Conservation (phyloP, 75 land plant genomes). For the Ceratopteris richardii region DNA sequence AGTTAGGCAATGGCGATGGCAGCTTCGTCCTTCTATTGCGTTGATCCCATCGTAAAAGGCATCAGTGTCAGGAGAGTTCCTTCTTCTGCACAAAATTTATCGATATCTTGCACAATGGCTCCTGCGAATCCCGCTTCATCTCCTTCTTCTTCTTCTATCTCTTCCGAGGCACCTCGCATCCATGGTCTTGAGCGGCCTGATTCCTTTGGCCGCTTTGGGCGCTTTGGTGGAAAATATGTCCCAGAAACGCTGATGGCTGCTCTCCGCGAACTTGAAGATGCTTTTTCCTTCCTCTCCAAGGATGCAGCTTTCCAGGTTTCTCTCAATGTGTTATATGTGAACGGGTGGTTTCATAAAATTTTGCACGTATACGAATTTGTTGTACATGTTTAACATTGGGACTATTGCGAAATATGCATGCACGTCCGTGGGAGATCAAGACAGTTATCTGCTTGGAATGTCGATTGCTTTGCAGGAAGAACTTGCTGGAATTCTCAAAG, state of each 20-base stretch:
- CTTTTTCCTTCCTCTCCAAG: constrained; percentile 28
- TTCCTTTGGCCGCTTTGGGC: constrained; percentile 57
- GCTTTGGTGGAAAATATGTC: constrained; percentile 83
- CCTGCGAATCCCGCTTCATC: background rate
- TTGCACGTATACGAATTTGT: too few species aligned
- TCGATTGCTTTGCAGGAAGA: constrained; percentile 72
- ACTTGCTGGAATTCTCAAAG: constrained; percentile 54
- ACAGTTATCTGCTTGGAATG: too few species aligned
- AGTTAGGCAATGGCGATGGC: too few species aligned
- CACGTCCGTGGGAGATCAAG: too few species aligned
- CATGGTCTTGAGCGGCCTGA: constrained; percentile 32
- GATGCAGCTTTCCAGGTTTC: constrained; percentile 65
- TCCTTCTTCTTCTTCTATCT: background rate
- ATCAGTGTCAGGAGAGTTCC: too few species aligned
- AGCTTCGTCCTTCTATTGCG: too few species aligned
- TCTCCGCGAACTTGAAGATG: constrained; percentile 51
- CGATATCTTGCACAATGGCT: constrained; percentile 2
- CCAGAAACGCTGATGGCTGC: constrained; percentile 75
- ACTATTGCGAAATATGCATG: too few species aligned
- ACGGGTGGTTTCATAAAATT: too few species aligned
- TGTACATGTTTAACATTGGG: too few species aligned
- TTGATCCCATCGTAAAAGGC: too few species aligned
- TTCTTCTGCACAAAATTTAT: too few species aligned
- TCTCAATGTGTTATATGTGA: too few species aligned
- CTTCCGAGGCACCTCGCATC: background rate